Evolutionary conservation across 176 grass and related monocot genomes (phyloP).

Genomic region (Aegilops sharonensis): DNA sequence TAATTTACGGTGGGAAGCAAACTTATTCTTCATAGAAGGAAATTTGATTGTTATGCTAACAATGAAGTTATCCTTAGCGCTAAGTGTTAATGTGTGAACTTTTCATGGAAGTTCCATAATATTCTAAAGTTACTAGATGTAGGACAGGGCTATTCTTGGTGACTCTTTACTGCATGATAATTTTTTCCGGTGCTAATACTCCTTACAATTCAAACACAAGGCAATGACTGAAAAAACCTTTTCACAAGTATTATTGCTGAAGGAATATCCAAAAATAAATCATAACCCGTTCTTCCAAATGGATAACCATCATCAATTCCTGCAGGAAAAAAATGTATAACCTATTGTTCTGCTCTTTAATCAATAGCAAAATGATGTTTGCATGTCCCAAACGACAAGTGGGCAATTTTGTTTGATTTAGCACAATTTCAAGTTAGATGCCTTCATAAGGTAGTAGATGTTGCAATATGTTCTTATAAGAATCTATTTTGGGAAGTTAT

Average conservation of each 20-base stretch:
- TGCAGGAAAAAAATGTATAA: not conserved
- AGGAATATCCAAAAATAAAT: not conserved
- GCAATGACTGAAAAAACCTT: not conserved
- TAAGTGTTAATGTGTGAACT: not conserved
- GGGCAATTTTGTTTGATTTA: not conserved
- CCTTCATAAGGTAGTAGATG: not conserved
- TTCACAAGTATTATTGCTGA: not conserved
- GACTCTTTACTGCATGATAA: not conserved
- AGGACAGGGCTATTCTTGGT: not conserved
- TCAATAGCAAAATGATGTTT: not conserved
- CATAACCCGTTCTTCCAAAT: not conserved
- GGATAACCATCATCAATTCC: not conserved
- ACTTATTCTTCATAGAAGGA: not conserved
- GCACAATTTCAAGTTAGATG: not conserved
- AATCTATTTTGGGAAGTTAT: not conserved
- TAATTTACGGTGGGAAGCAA: not conserved
- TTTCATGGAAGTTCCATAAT: not conserved
- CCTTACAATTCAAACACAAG: not conserved
- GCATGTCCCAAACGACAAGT: not conserved
- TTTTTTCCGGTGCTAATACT: not conserved
- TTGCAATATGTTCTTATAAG: not conserved
- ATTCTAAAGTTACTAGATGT: not conserved
- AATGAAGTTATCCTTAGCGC: not conserved
- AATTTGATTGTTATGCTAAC: conserved; percentile 4
- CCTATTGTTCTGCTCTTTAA: not conserved